Conservation (phyloP, 2,329 filamentous ascomycete genomes). For the Aspergillus pseudoterreus region DNA sequence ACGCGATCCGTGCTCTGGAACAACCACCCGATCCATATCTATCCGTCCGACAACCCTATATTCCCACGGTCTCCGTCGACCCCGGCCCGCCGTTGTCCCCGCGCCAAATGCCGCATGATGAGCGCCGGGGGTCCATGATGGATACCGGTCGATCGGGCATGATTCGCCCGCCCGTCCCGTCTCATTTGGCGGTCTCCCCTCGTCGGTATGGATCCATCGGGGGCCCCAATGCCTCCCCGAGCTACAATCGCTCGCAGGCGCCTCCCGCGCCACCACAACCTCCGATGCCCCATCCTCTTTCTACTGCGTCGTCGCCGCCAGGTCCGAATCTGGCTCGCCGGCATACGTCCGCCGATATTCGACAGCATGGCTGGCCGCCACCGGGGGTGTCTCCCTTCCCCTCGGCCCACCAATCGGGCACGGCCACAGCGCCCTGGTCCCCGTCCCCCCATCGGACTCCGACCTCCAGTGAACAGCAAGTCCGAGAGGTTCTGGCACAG, state of each 20-base stretch:
- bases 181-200: conserved; percentile 74
- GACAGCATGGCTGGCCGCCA: conserved; percentile 73
- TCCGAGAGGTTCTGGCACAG: conserved; percentile 59
- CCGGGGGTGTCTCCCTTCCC: conserved; percentile 61
- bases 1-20: conserved; percentile 54
- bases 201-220: conserved; percentile 86
- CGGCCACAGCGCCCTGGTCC: conserved; percentile 62
- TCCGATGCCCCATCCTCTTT: conserved; percentile 60
- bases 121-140: conserved; percentile 68
- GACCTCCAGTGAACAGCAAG: conserved; percentile 56
- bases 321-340: conserved; percentile 68
- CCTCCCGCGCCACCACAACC: conserved; percentile 67
- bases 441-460: conserved; percentile 58
- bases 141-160: conserved; percentile 60
- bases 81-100: conserved; percentile 76
- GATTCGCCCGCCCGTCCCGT: conserved; percentile 73
- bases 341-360: conserved; percentile 94
- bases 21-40: conserved; percentile 63
- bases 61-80: conserved; percentile 59
- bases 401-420: conserved; percentile 61
- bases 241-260: conserved; percentile 67
- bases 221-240: conserved; percentile 63
- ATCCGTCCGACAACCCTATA: conserved; percentile 63
- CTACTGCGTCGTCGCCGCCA: conserved; percentile 55
- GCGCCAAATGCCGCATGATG: conserved; percentile 80